A percentile compares a stretch with the other conserved stretches of the same genome.
Evolutionary conservation across 1,139 yeast species (phyloP).

Genomic region (Suhomyces bolitotheri): DNA sequence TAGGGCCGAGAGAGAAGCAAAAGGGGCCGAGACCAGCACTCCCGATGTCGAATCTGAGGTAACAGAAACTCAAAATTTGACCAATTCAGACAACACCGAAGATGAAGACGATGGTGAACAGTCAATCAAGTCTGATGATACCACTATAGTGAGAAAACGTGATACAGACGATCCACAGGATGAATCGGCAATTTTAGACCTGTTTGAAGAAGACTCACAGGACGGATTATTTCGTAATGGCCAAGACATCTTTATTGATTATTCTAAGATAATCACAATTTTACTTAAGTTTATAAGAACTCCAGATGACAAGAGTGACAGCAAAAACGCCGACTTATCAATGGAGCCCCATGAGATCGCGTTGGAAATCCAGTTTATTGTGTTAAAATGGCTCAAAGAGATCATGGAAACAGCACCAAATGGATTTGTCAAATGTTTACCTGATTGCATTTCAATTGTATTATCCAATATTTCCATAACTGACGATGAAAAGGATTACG

Average conservation of each 20-base stretch:
- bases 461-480: slow-evolving; percentile 41
- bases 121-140: slow-evolving; percentile 29
- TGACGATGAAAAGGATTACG: slow-evolving; percentile 41
- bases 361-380: slow-evolving; percentile 77
- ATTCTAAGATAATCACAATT: slow-evolving; percentile 76
- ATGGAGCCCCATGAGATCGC: slow-evolving; percentile 50
- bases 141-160: slow-evolving; percentile 25
- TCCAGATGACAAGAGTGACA: slow-evolving; percentile 20
- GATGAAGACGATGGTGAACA: slow-evolving; percentile 19
- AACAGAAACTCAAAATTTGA: slow-evolving; percentile 12
- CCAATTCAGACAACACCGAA: neutral
- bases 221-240: slow-evolving; percentile 66
- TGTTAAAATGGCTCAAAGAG: slow-evolving; percentile 80
- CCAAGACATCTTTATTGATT: slow-evolving; percentile 82
- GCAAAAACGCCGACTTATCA: slow-evolving; percentile 29
- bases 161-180: slow-evolving; percentile 5
- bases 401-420: slow-evolving; percentile 74
- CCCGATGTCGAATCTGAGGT: slow-evolving; percentile 5
- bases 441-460: slow-evolving; percentile 43
- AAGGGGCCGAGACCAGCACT: slow-evolving; percentile 1
- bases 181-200: slow-evolving; percentile 33
- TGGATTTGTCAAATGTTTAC: slow-evolving; percentile 64
- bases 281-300: slow-evolving; percentile 75
- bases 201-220: slow-evolving; percentile 33
- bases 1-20: slow-evolving; percentile 13